Conservation (phyloP, 495 filamentous ascomycete species). For the Apiosordaria backusii region DNA sequence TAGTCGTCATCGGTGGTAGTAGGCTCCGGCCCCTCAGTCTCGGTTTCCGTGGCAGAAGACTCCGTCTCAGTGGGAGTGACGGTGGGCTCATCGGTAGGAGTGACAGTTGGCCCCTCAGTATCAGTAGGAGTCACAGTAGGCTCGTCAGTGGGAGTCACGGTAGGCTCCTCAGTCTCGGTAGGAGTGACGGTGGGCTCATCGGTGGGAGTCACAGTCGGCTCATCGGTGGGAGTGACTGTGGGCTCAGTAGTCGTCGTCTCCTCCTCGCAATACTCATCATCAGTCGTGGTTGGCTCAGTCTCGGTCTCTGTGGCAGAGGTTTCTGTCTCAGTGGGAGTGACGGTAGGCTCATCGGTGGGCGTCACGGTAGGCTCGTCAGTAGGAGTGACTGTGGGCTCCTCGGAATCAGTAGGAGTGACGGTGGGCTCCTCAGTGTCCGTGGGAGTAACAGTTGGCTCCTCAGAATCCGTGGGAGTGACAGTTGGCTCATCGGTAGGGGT, state of each 20-base stretch:
- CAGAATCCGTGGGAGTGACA: background rate
- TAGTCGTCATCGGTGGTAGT: background rate
- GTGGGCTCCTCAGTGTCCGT: conserved; percentile 6
- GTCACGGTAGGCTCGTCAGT: background rate
- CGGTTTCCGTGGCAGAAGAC: background rate
- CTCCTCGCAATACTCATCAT: background rate
- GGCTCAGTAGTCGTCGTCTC: background rate
- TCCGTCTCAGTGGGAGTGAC: background rate
- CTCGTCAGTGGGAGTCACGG: background rate
- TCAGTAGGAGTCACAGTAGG: background rate
- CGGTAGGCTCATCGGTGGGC: background rate
- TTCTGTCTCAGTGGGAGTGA: background rate
- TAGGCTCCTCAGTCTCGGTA: conserved; percentile 3
- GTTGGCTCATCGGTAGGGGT: conserved; percentile 4
- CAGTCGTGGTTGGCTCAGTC: background rate
- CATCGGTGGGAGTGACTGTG: background rate
- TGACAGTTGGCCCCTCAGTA: background rate
- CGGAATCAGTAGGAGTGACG: background rate
- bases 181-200: background rate
- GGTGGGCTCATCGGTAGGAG: background rate
- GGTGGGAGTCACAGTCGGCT: background rate
- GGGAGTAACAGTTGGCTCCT: background rate
- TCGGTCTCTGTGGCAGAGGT: background rate
- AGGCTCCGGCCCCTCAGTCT: background rate
- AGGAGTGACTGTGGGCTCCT: background rate